A percentile compares a stretch with the other conserved stretches of the same genome.
Evolutionary conservation across 805 yeast genomes (phyloP).

Genomic region (Hanseniaspora singularis): DNA sequence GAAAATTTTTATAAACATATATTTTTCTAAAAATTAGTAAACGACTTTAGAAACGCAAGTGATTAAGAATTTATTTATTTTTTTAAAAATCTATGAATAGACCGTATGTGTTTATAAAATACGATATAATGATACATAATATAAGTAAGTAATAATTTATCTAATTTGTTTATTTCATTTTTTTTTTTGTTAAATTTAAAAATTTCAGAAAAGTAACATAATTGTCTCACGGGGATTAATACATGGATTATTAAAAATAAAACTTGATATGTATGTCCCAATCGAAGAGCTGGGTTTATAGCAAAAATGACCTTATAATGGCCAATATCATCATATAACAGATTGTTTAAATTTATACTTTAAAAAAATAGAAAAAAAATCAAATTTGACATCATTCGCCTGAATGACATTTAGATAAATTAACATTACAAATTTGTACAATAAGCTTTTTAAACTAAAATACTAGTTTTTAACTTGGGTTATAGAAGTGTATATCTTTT

Average conservation of each 20-base stretch:
- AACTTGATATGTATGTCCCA: no score
- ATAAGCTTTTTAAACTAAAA: no score
- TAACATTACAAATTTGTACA: neutral
- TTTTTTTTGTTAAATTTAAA: no score
- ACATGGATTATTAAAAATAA: neutral
- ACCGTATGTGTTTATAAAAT: neutral
- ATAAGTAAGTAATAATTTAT: neutral
- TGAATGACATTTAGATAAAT: slow-evolving; percentile 6
- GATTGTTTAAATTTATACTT: neutral
- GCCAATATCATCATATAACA: slow-evolving; percentile 16
- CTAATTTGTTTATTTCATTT: no score
- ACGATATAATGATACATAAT: no score
- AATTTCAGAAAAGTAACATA: slow-evolving; percentile 14
- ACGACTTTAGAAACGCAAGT: no score
- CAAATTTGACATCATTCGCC: slow-evolving; percentile 7
- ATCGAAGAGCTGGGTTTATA: slow-evolving; percentile 16
- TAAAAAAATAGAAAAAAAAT: neutral
- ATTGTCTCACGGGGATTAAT: slow-evolving; percentile 15
- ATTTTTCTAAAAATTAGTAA: no score
- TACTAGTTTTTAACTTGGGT: no score
- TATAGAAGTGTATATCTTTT: no score
- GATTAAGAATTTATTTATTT: no score
- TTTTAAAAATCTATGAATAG: no score
- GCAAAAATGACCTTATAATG: slow-evolving; percentile 12
- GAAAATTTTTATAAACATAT: no score